Base-by-base conservation (phyloP, 2,329 filamentous ascomycete genomes). In the Sclerotinia minor region DNA sequence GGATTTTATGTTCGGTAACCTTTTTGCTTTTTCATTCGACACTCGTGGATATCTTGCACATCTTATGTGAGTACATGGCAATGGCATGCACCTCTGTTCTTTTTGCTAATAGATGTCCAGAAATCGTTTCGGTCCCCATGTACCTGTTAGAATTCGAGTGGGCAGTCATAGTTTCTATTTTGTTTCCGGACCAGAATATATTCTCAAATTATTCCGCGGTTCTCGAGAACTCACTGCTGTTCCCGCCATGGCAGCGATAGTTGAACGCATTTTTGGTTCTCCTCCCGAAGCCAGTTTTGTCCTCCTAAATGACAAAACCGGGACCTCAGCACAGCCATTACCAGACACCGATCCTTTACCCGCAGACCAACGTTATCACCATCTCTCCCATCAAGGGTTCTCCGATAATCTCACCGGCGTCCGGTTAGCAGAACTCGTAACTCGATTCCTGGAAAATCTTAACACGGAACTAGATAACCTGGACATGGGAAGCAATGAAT, bases 1-100 rank as follows among this genome's bases (percentile, higher is more conserved):
- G 1, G 50, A 71, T 19, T 72, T 72, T 17, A 54, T 68, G 7
- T 57, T 73, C 17, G 72, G 71, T 5, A 72, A 74, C 32, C 41
- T 73, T 6, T 26, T 72, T 15, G 21, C 66, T 3, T 74, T 74
- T 44, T 69, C 67, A 7, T 67, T 69, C 13, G 61, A 73, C 41
- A 72, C 67, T 4, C 63, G 69, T 47, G 44, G 41, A 19, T 68
- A 70, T 24, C 19, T 74, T 6, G 45, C 29, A n/a, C 58, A 59
- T 15, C 55, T 71, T 11, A 58, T 72, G 71, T 72, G 17, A 50
- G 44, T 60, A 7, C 26, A 7, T 24, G 3, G 8, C 7, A 6
- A 52, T 24, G 38, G 3, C 15, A 50, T 19, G 32, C 3, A 67
- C 5, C 6, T 32, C 8, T 3, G 24, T 52, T 38, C 6, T 5